Evolutionary conservation across 768 basidiomycete species (phyloP).

Genomic region (Cystobasidium tubakii): DNA sequence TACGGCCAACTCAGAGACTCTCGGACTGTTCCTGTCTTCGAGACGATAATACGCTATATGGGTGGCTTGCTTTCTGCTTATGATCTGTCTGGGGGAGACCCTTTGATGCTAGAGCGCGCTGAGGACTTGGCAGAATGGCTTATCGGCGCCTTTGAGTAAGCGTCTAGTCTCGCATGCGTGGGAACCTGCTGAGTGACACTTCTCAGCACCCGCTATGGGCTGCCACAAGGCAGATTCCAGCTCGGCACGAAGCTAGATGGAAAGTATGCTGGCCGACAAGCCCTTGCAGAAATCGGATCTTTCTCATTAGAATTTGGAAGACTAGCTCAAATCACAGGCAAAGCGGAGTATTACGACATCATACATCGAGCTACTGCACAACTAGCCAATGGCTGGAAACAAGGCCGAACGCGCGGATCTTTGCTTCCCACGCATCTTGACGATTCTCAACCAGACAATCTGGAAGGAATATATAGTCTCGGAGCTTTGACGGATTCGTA

Average conservation of each 20-base stretch:
- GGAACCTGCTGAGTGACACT: no score
- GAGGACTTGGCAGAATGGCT: conserved; percentile 50
- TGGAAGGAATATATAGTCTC: neutral
- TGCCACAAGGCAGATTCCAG: conserved; percentile 8
- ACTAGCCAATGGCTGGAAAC: conserved; percentile 26
- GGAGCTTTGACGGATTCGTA: conserved; percentile 46
- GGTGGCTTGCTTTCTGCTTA: conserved; percentile 51
- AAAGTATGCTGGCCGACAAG: conserved; percentile 40
- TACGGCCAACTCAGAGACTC: conserved; percentile 13
- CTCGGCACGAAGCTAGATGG: conserved; percentile 33
- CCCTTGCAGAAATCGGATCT: conserved; percentile 50
- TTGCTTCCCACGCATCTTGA: conserved; percentile 22
- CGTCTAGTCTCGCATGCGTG: neutral
- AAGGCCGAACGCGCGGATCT: neutral
- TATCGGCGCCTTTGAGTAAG: conserved; percentile 47
- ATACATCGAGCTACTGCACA: conserved; percentile 26
- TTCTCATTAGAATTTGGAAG: conserved; percentile 52
- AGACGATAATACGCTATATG: conserved; percentile 53
- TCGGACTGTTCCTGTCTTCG: conserved; percentile 48
- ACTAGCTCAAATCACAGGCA: conserved; percentile 49
- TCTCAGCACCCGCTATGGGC: conserved; percentile 14
- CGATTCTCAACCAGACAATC: conserved; percentile 2
- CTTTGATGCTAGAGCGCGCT: conserved; percentile 50
- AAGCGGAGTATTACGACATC: conserved; percentile 49
- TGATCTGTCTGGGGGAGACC: conserved; percentile 51